Evolutionary conservation across 1,139 yeast species (phyloP), one percentile per base, ranked within the genome.

Genomic region (Spathaspora sp.): DNA sequence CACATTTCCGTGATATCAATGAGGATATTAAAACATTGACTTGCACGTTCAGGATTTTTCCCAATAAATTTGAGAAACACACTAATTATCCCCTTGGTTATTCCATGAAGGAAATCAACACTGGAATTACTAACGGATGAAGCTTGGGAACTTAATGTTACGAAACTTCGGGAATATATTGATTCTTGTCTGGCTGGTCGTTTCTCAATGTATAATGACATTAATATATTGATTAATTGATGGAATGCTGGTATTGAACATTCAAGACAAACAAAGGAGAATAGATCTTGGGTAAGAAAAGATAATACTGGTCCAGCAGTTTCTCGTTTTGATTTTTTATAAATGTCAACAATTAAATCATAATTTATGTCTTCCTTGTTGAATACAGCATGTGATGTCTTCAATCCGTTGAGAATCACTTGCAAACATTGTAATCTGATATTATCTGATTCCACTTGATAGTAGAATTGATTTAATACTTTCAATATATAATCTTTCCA

Each of bases 401-500:
- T 66, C 45, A 68, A 72, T 0, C 78, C 70, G 7, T 76, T 72
- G 11, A 68, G 65, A 16, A 85, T 60, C 4, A 81, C 65, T 41
- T 61, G 61, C 11, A 84, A 60, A 18, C 76, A 70, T 8, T 65
- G 64, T 0, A 70, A 48, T 39, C 82, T 71, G 2, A 76, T 66
- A 1, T 67, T 47, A 23, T 51, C 49, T 3, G 55, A 50, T 5
- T 51, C 51, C 9, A 39, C 16, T 20, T 64, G 65, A 38, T 61
- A 63, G 56, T 72, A 82, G 55, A 82, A 84, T 20, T 68, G 65
- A 20, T 70, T 67, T 20, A 83, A 60, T 2, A 84, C 50, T n/a
- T 63, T 65, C 18, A 64, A 60, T 41, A 80, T 67, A 54, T 80
- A 79, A 1, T 67, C 70, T 41, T 65, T 64, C 88, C 90, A 84